Percentiles rank a stretch among this genome's conserved stretches.
Evolutionary conservation across 495 filamentous ascomycete genomes (phyloP).

Genomic region (Penicillium alfredii): DNA sequence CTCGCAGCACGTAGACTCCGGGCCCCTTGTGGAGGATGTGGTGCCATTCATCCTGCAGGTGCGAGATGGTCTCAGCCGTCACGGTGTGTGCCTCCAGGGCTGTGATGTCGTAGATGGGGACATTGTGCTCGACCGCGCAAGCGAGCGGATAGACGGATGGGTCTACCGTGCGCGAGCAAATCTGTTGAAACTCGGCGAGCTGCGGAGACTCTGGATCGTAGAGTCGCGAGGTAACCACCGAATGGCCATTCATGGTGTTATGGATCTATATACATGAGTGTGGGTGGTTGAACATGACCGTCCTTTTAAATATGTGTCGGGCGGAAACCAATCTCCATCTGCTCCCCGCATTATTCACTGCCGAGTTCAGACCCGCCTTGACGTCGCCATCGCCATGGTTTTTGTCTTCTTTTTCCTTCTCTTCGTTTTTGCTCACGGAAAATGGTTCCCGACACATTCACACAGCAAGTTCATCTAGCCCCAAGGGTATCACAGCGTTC

Average conservation of each 20-base stretch:
- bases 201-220: conserved; percentile 15
- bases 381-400: no score
- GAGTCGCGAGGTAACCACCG: conserved; percentile 17
- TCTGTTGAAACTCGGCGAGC: conserved; percentile 35
- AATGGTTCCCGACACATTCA: conserved; percentile 7
- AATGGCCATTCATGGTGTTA: conserved; percentile 11
- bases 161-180: conserved; percentile 36
- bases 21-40: conserved; percentile 47
- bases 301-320: conserved; percentile 7
- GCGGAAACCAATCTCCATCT: conserved; percentile 21
- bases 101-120: conserved; percentile 47
- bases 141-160: conserved; percentile 39
- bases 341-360: conserved; percentile 12
- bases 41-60: conserved; percentile 51
- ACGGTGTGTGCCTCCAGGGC: conserved; percentile 18
- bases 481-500: conserved; percentile 27
- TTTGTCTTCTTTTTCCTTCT: no score
- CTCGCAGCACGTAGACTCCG: conserved; percentile 46
- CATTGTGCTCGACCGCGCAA: conserved; percentile 32
- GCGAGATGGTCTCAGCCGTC: conserved; percentile 11
- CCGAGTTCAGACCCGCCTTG: conserved; percentile 9
- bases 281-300: background rate
- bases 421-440: no score
- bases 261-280: background rate
- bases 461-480: conserved; percentile 21